phyloP scores from a whole-genome alignment of 495 filamentous ascomycete species.

The Penicillium ucsense region DNA sequence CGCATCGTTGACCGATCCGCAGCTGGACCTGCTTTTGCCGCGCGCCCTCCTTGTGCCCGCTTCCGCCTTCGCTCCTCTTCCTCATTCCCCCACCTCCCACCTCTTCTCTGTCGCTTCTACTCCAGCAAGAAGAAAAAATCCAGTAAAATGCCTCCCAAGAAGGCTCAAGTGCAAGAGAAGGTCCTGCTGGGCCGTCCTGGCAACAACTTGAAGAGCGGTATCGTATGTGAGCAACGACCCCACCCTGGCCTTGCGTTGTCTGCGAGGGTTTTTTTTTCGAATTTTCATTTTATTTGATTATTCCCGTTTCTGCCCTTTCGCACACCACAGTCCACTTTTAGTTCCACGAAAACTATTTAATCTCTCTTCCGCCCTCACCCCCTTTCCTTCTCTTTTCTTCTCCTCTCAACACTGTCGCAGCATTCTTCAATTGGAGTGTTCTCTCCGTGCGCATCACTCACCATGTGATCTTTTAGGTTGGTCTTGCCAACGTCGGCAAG shows the following conservation, averaged over 20 bases:
- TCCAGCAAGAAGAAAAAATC: constrained; percentile 38
- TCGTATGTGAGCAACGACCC: constrained; percentile 66
- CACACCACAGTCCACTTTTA: constrained; percentile 30
- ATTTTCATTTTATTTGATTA: no score
- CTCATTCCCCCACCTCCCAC: constrained; percentile 19
- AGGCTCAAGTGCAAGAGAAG: constrained; percentile 45
- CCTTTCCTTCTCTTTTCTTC: constrained; percentile 12
- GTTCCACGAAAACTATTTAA: constrained; percentile 26
- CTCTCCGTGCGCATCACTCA: constrained; percentile 10
- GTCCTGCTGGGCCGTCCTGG: constrained; percentile 79
- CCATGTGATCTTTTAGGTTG: constrained; percentile 53
- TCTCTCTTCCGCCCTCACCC: constrained; percentile 4
- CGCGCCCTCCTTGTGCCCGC: constrained; percentile 16
- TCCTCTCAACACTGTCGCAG: constrained; percentile 4
- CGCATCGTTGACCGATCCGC: constrained; percentile 31
- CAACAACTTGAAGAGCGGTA: constrained; percentile 98
- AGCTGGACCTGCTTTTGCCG: constrained; percentile 42
- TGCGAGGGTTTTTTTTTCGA: background rate
- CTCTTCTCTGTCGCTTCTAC: constrained; percentile 30
- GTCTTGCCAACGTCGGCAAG: constrained; percentile 98
- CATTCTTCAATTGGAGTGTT: no score
- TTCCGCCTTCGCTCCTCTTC: constrained; percentile 20
- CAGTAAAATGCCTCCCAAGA: constrained; percentile 48
- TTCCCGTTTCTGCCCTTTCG: constrained; percentile 2
- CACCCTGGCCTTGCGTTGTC: constrained; percentile 24